A percentile compares a stretch with the other conserved stretches of the same genome.
These are phyloP conservation scores for Dinochytrium kinnereticum DNA, from an alignment of 371 early-diverging fungal genomes.

Conservation along the genomic window DNA sequence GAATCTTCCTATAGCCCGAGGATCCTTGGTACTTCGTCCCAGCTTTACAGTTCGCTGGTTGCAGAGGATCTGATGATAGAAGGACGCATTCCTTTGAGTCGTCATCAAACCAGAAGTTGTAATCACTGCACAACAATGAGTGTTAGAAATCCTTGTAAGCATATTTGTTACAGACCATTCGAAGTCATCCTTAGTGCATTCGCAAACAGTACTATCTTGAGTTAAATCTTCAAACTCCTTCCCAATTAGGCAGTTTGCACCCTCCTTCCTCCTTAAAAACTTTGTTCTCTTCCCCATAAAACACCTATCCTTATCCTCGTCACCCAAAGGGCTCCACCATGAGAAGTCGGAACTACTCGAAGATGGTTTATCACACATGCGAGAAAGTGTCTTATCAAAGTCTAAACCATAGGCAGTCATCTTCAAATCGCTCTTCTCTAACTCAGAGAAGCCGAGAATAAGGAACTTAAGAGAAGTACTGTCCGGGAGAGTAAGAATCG, in stretches of 20 bases:
- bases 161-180: too few species aligned
- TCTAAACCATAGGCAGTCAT: slow-evolving; percentile 57
- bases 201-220: slow-evolving; percentile 66
- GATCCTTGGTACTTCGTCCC: slow-evolving; percentile 76
- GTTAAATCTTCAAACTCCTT: slow-evolving; percentile 64
- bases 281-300: slow-evolving; percentile 81
- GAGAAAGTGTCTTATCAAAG: slow-evolving; percentile 63
- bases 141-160: too few species aligned
- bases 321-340: slow-evolving; percentile 66
- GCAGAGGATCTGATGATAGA: slow-evolving; percentile 42
- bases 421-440: slow-evolving; percentile 56
- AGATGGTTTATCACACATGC: slow-evolving; percentile 69
- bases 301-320: slow-evolving; percentile 68
- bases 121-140: too few species aligned
- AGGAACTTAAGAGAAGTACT: slow-evolving; percentile 46
- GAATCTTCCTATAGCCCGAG: slow-evolving; percentile 87
- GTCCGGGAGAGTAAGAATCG: slow-evolving; percentile 37
- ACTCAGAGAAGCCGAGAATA: slow-evolving; percentile 36
- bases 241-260: slow-evolving; percentile 81
- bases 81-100: slow-evolving; percentile 33
- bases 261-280: slow-evolving; percentile 77
- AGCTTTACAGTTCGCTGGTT: slow-evolving; percentile 46
- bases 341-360: slow-evolving; percentile 77
- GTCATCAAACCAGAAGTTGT: slow-evolving; percentile 68
- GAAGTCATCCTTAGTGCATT: slow-evolving; percentile 83